These are phyloP conservation scores for Lecanosticta acicola DNA, from an alignment of 2,329 filamentous ascomycete genomes.

Conservation along the genomic window DNA sequence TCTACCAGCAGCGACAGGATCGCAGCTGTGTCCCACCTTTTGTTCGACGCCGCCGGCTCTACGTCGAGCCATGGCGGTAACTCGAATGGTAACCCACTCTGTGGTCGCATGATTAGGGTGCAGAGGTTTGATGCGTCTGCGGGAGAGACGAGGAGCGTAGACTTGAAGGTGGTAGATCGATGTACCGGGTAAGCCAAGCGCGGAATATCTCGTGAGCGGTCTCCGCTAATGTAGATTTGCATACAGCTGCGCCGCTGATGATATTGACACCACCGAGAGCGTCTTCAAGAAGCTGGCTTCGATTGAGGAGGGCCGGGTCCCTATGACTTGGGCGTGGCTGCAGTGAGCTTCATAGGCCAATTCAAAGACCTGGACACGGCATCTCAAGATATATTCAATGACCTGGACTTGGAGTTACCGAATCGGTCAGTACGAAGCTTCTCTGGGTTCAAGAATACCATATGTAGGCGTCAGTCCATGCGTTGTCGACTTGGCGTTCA, in stretches of 20 bases:
- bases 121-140: constrained; percentile 44
- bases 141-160: constrained; percentile 47
- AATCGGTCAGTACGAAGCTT: no score
- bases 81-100: constrained; percentile 61
- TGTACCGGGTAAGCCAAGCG: constrained; percentile 41
- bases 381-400: no score
- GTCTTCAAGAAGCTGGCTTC: constrained; percentile 45
- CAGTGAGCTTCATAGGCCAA: neutral
- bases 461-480: no score
- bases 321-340: constrained; percentile 32
- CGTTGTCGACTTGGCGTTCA: no score
- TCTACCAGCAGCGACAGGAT: constrained; percentile 54
- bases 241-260: constrained; percentile 40
- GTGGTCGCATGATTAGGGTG: constrained; percentile 61
- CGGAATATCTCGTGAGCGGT: no score
- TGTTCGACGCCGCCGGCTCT: constrained; percentile 58
- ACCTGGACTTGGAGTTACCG: no score
- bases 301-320: constrained; percentile 27
- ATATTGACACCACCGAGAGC: constrained; percentile 48
- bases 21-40: constrained; percentile 58
- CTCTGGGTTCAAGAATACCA: no score
- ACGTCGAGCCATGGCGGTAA: constrained; percentile 31
- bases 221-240: no score
- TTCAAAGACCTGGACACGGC: neutral
- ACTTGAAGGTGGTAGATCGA: constrained; percentile 63